These are phyloP conservation scores for Tricholoma matsutake DNA, from an alignment of 768 basidiomycete genomes.

Conservation along the genomic window DNA sequence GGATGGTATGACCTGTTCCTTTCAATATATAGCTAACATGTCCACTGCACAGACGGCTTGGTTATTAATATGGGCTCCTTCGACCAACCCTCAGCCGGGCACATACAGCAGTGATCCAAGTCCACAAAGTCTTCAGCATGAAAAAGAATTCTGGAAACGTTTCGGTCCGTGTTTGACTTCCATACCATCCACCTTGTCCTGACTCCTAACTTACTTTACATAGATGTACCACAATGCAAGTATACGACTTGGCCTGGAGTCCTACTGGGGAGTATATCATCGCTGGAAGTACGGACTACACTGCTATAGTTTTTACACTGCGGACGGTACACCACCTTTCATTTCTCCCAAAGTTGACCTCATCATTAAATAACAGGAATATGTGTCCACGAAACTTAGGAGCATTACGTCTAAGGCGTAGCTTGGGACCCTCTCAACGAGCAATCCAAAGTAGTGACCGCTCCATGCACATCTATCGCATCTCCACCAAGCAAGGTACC, in stretches of 20 bases:
- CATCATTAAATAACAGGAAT: slow-evolving; percentile 48
- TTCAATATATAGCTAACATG: slow-evolving; percentile 10
- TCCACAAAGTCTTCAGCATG: slow-evolving; percentile 76
- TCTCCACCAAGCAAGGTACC: slow-evolving; percentile 70
- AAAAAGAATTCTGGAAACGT: slow-evolving; percentile 97
- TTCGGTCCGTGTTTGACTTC: slow-evolving; percentile 50
- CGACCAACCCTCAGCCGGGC: slow-evolving; percentile 62
- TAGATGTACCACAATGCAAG: slow-evolving; percentile 92
- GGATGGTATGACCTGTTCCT: slow-evolving; percentile 66
- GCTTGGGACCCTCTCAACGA: slow-evolving; percentile 98
- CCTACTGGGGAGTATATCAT: slow-evolving; percentile 94
- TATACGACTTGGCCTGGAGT: slow-evolving; percentile 98
- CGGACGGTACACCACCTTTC: slow-evolving; percentile 52
- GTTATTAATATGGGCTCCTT: slow-evolving; percentile 94
- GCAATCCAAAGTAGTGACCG: slow-evolving; percentile 95
- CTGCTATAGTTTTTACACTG: slow-evolving; percentile 78
- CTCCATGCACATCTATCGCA: slow-evolving; percentile 91
- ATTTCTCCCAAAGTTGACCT: background rate
- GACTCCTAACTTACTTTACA: background rate
- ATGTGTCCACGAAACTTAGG: slow-evolving; percentile 85
- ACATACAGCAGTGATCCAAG: slow-evolving; percentile 82
- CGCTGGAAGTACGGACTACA: slow-evolving; percentile 96
- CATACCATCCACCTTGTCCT: background rate
- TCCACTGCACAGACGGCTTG: slow-evolving; percentile 79
- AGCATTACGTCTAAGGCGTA: slow-evolving; percentile 98